Percentiles rank a stretch among this genome's conserved stretches.
phyloP scores from a whole-genome alignment of 2,329 filamentous ascomycete species.

The Botrytis galanthina region DNA sequence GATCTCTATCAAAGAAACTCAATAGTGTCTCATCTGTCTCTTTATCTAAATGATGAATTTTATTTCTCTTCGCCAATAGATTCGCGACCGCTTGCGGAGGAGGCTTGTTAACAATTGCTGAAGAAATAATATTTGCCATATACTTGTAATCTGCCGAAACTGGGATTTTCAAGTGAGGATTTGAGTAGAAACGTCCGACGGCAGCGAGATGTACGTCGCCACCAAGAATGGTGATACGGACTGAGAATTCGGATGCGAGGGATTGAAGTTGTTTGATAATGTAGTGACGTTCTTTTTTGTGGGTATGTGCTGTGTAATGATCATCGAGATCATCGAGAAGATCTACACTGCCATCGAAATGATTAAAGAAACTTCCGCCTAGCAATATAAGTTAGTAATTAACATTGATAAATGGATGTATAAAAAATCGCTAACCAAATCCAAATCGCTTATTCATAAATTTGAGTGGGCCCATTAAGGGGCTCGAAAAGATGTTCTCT shows the following conservation, averaged over 20 bases:
- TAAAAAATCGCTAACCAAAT: constrained; percentile 47
- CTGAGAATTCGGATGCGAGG: constrained; percentile 79
- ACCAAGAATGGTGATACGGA: constrained; percentile 87
- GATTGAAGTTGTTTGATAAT: constrained; percentile 80
- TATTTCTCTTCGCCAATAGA: constrained; percentile 86
- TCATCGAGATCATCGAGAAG: constrained; percentile 91
- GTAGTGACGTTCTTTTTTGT: constrained; percentile 81
- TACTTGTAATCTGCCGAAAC: constrained; percentile 85
- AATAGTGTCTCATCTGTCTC: constrained; percentile 91
- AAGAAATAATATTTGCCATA: constrained; percentile 92
- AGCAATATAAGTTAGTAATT: not conserved
- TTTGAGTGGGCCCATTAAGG: constrained; percentile 83
- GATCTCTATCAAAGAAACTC: constrained; percentile 87
- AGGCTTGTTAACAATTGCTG: constrained; percentile 93
- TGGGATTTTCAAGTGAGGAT: constrained; percentile 72
- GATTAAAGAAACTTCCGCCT: constrained; percentile 84
- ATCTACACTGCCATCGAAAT: constrained; percentile 91
- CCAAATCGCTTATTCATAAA: constrained; percentile 90
- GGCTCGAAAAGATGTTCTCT: constrained; percentile 85
- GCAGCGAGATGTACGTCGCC: constrained; percentile 93
- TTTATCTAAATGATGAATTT: constrained; percentile 64
- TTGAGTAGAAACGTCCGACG: constrained; percentile 91
- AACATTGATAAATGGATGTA: not conserved
- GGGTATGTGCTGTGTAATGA: constrained; percentile 88
- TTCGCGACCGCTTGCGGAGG: constrained; percentile 86